These are phyloP conservation scores for Exserohilum turcica DNA, from an alignment of 2,329 filamentous ascomycete genomes.

Conservation along the genomic window DNA sequence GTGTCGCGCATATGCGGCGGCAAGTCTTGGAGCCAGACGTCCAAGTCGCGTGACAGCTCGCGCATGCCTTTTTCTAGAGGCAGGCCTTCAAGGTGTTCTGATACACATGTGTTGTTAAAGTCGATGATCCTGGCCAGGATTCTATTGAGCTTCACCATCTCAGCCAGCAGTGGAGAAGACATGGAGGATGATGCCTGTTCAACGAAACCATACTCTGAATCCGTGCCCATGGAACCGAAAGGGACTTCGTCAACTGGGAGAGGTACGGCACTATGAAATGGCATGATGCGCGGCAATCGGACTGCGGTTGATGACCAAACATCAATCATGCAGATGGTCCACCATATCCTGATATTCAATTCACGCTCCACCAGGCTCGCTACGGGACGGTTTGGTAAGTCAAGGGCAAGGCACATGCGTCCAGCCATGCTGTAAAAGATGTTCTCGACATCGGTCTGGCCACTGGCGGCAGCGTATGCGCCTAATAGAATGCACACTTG, in stretches of 20 bases:
- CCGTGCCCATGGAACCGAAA: conserved; percentile 25
- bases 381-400: conserved; percentile 27
- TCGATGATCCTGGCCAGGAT: conserved; percentile 30
- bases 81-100: conserved; percentile 27
- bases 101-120: conserved; percentile 30
- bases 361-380: conserved; percentile 28
- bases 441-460: conserved; percentile 32
- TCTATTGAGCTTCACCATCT: conserved; percentile 33
- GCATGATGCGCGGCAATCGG: conserved; percentile 30
- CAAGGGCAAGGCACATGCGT: conserved; percentile 29
- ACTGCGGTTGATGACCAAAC: conserved; percentile 34
- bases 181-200: conserved; percentile 11
- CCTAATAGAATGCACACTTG: conserved; percentile 28
- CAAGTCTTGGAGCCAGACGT: conserved; percentile 26
- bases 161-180: conserved; percentile 29
- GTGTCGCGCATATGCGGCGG: conserved; percentile 34
- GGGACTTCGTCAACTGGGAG: conserved; percentile 31
- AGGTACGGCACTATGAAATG: conserved; percentile 23
- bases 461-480: conserved; percentile 30
- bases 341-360: conserved; percentile 33
- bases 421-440: conserved; percentile 31
- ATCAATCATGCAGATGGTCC: conserved; percentile 33
- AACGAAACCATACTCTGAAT: conserved; percentile 15
- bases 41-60: conserved; percentile 23
- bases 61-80: conserved; percentile 23